Base-by-base conservation (phyloP, 352 stramenopile genomes). In the Pythium vanterpoolii region DNA sequence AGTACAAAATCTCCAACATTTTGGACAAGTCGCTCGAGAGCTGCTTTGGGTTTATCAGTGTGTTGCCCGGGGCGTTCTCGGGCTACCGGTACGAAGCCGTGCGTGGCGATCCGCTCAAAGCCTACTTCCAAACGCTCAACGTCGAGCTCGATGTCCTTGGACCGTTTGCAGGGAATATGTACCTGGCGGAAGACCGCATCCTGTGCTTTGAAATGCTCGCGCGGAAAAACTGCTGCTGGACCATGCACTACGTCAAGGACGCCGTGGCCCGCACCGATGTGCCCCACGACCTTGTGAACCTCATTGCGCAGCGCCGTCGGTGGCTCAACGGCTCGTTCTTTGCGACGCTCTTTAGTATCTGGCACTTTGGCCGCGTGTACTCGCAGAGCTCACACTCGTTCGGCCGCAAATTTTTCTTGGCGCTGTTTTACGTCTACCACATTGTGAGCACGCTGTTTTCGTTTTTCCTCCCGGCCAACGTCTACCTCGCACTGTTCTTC, bases 1-100 rank as follows among this genome's bases (percentile, higher is more conserved):
- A 96, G 76, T 96, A 96, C 81, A 94, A 94, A 60, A 93, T 94
- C 44, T 91, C 81, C 43, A 93, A 94, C 67, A 85, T 94, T 42
- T 68, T 96, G 1, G 86, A 96, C 76, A 94, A 94, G 66, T 85
- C 81, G 9, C 62, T 93, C 43, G 86, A 96, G 56, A 88, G 74
- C 51, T 94, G 83, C 64, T 95, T 95, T 60, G 87, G 87, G 11
- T 94, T 89, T 72, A 92, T 96, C 60, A 93, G 79, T 40, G 87
- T 96, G 24, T 46, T 96, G 0, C 87, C 87, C 5, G 87, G 87
- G 1, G 85, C 85, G 4, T 96, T 95, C 54, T 95, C 82, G 2
- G 85, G 80, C 11, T 96, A 95, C 34, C 68, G 87, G 0, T 96
- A 91, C 60, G 76, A 91, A 24, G 87, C 87, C 0, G 91, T 96